Conservation (phyloP, 441 rosid genomes). For the Corymbia citriodora region DNA sequence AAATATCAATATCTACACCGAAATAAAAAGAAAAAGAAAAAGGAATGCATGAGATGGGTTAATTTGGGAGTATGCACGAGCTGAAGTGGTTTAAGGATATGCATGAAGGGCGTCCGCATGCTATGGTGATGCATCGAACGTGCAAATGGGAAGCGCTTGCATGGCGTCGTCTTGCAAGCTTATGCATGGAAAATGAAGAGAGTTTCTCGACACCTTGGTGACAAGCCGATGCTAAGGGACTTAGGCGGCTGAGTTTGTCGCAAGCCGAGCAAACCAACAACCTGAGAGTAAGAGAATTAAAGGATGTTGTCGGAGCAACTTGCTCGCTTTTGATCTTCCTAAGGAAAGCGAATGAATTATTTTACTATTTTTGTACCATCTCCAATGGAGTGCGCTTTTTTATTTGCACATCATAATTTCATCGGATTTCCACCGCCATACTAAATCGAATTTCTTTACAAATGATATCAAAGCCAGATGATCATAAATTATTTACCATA, state of each 20-base stretch:
- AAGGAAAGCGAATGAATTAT: not conserved
- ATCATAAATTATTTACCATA: not conserved
- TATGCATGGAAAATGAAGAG: not conserved
- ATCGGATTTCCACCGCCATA: not conserved
- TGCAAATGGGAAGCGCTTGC: not conserved
- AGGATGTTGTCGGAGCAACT: not conserved
- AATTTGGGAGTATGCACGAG: not conserved
- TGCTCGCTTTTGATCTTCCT: not conserved
- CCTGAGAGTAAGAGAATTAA: not conserved
- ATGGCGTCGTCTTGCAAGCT: not conserved
- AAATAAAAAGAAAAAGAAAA: not conserved
- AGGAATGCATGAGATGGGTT: not conserved
- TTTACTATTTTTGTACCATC: not conserved
- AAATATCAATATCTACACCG: not conserved
- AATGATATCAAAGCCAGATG: not conserved
- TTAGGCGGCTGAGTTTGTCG: not conserved
- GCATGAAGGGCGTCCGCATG: not conserved
- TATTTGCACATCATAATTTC: not conserved
- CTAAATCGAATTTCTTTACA: not conserved
- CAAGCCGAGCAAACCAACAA: not conserved
- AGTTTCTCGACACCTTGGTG: not conserved
- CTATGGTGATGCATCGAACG: not conserved
- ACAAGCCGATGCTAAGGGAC: not conserved
- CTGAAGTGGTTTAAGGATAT: not conserved
- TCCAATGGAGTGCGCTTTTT: not conserved